Conservation (phyloP, 257 asterid species). For the Fraxinus cuspidata region DNA sequence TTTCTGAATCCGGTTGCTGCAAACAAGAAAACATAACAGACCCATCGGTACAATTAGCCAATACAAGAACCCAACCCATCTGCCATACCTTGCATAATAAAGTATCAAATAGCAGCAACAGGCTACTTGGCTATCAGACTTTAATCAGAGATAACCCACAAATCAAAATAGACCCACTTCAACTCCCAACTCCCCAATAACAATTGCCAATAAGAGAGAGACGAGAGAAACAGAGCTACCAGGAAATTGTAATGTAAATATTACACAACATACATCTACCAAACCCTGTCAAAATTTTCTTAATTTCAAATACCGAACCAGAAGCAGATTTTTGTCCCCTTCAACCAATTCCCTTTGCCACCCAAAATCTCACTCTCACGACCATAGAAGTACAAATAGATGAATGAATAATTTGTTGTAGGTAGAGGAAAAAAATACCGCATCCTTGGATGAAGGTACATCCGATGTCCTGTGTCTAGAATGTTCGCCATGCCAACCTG, state of each 20-base stretch:
- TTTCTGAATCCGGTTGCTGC: slow-evolving; percentile 76
- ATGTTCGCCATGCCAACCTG: slow-evolving; percentile 76
- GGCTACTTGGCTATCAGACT: not conserved
- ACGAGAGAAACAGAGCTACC: not conserved
- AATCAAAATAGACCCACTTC: not conserved
- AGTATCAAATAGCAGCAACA: not conserved
- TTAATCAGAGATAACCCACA: not conserved
- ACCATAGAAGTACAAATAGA: not conserved
- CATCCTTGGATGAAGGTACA: slow-evolving; percentile 87
- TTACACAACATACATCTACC: not conserved
- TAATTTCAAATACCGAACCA: not conserved
- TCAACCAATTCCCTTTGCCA: not conserved
- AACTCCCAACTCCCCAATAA: not conserved
- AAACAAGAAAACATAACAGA: slow-evolving; percentile 19
- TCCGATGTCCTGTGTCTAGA: slow-evolving; percentile 65
- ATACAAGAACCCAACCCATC: not conserved
- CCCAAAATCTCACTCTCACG: not conserved
- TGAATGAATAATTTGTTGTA: not conserved
- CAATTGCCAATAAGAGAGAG: not conserved
- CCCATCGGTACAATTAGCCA: slow-evolving; percentile 2
- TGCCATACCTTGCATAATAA: not conserved
- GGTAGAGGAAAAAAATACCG: slow-evolving; percentile 50
- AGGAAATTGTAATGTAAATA: slow-evolving; percentile 16
- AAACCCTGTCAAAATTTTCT: not conserved
- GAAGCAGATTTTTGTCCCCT: not conserved